Conservation (phyloP, 2,329 filamentous ascomycete species). For the Aplosporella prunicola region DNA sequence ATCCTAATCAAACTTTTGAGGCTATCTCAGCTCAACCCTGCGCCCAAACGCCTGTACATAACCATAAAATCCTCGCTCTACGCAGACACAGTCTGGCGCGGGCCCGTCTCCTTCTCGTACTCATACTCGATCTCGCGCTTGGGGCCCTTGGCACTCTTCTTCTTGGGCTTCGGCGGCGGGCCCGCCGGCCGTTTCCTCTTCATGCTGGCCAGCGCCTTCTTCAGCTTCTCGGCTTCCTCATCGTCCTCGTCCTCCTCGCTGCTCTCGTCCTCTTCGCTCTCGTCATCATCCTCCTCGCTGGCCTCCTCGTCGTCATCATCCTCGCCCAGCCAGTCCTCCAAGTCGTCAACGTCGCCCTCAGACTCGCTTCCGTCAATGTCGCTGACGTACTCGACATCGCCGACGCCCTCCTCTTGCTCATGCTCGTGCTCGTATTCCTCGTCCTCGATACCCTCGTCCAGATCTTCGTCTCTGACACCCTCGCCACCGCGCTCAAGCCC, state of each 20-base stretch:
- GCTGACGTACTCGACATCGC: constrained; percentile 83
- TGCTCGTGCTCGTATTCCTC: constrained; percentile 59
- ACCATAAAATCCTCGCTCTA: no score
- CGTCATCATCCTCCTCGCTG: constrained; percentile 31
- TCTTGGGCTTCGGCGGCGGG: constrained; percentile 48
- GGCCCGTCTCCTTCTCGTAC: constrained; percentile 52
- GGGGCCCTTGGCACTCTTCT: constrained; percentile 44
- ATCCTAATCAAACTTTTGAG: no score
- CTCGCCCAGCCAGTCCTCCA: constrained; percentile 88
- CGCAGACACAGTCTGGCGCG: constrained; percentile 23
- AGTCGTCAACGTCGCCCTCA: constrained; percentile 61
- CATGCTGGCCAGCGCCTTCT: constrained; percentile 43
- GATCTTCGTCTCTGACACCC: constrained; percentile 71
- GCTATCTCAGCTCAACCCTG: no score
- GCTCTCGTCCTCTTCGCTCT: constrained; percentile 45
- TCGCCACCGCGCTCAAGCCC: constrained; percentile 83
- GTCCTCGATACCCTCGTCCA: constrained; percentile 79
- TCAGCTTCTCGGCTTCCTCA: constrained; percentile 47
- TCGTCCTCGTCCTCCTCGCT: constrained; percentile 45
- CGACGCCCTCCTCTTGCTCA: constrained; percentile 57
- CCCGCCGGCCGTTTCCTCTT: constrained; percentile 49
- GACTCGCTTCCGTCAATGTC: constrained; percentile 70
- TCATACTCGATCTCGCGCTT: constrained; percentile 71
- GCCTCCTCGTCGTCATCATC: constrained; percentile 51
- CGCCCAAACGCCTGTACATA: no score